Evolutionary conservation across 306 rosid genomes (phyloP).

Genomic region (Acacia confusa): DNA sequence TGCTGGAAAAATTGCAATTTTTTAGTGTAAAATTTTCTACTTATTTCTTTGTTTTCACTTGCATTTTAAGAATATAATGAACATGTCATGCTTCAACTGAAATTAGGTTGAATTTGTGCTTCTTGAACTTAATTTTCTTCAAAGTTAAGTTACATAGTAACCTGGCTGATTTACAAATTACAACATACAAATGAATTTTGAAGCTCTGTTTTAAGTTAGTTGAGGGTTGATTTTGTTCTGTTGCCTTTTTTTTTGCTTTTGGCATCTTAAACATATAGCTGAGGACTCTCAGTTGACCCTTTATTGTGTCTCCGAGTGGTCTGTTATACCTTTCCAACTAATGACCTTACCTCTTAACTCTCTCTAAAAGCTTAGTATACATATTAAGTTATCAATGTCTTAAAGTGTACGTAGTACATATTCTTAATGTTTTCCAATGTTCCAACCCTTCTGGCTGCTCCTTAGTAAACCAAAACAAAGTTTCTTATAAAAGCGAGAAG

Average conservation of each 20-base stretch:
- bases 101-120: neutral
- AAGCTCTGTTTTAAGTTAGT: neutral
- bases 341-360: neutral
- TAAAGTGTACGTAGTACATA: neutral
- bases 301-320: neutral
- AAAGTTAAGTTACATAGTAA: neutral
- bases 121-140: neutral
- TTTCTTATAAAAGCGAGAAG: neutral
- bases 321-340: neutral
- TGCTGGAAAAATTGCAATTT: neutral
- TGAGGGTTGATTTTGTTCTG: too few relatives aligned
- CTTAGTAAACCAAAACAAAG: neutral
- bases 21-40: neutral
- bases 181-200: neutral
- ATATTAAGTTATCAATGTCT: neutral
- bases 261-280: neutral
- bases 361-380: neutral
- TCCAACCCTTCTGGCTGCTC: neutral
- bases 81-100: neutral
- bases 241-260: neutral
- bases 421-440: neutral
- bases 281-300: neutral
- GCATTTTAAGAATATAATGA: neutral
- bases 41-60: neutral
- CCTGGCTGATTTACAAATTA: neutral